A percentile compares a stretch with the other conserved stretches of the same genome.
phyloP scores from a whole-genome alignment of 129 eudicot genomes.

The Chrysanthemum lavandulifolium region DNA sequence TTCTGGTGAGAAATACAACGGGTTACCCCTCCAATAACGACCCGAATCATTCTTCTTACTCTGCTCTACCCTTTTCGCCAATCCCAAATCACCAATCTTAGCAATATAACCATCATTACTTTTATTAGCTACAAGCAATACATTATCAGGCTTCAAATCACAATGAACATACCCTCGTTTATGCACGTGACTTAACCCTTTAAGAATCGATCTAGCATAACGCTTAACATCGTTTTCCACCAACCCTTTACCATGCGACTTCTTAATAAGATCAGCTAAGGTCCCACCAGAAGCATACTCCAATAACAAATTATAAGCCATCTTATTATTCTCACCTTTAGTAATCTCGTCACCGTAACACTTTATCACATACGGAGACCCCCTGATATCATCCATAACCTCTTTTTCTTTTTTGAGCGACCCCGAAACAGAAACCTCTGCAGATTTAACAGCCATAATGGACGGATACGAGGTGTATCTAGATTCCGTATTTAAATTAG shows the following conservation, averaged over 20 bases:
- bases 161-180: slow-evolving; percentile 72
- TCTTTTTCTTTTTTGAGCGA: slow-evolving; percentile 70
- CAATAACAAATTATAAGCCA: slow-evolving; percentile 66
- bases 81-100: slow-evolving; percentile 77
- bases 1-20: slow-evolving; percentile 64
- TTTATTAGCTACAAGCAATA: slow-evolving; percentile 46
- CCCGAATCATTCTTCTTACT: slow-evolving; percentile 40
- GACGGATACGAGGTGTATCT: slow-evolving; percentile 26
- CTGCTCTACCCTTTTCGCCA: slow-evolving; percentile 55
- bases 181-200: slow-evolving; percentile 57
- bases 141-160: slow-evolving; percentile 68
- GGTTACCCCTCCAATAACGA: background rate
- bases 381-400: slow-evolving; percentile 47
- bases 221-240: slow-evolving; percentile 44
- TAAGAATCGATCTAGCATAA: slow-evolving; percentile 49
- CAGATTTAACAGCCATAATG: slow-evolving; percentile 42
- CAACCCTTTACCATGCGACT: slow-evolving; percentile 44
- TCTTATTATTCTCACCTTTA: slow-evolving; percentile 39
- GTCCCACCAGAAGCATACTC: slow-evolving; percentile 88
- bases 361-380: slow-evolving; percentile 46
- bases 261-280: slow-evolving; percentile 53
- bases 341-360: slow-evolving; percentile 77
- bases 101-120: slow-evolving; percentile 33
- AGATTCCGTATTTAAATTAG: slow-evolving; percentile 25
- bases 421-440: slow-evolving; percentile 66